Evolutionary conservation across 768 basidiomycete genomes (phyloP).

Genomic region (Sutorius australiensis): DNA sequence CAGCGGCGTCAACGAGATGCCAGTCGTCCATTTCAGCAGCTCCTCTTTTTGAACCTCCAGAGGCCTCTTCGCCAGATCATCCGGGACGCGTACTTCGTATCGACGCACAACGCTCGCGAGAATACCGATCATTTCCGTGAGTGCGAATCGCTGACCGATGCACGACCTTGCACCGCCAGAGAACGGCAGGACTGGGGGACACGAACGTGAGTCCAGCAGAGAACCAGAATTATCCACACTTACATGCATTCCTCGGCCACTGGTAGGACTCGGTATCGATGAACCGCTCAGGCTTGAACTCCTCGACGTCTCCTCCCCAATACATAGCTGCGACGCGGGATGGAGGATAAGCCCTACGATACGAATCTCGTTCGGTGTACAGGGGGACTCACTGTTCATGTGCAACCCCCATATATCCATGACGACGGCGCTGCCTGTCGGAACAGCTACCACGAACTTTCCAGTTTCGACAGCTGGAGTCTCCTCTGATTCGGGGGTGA

Average conservation of each 20-base stretch:
- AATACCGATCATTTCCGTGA: slow-evolving; percentile 39
- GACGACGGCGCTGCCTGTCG: slow-evolving; percentile 36
- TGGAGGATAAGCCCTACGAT: background rate
- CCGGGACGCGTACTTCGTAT: slow-evolving; percentile 41
- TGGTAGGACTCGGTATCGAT: slow-evolving; percentile 46
- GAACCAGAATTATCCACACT: slow-evolving; percentile 2
- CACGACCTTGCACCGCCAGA: slow-evolving; percentile 43
- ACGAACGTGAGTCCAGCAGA: background rate
- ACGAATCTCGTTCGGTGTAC: background rate
- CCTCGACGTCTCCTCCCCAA: slow-evolving; percentile 44
- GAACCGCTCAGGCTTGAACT: slow-evolving; percentile 49
- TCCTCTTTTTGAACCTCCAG: slow-evolving; percentile 32
- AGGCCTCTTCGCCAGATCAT: slow-evolving; percentile 28
- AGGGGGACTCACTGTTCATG: slow-evolving; percentile 39
- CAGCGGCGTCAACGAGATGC: slow-evolving; percentile 35
- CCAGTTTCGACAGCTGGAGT: slow-evolving; percentile 20
- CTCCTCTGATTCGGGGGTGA: slow-evolving; percentile 25
- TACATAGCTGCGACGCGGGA: slow-evolving; percentile 35
- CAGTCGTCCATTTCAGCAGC: slow-evolving; percentile 37
- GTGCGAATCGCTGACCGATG: slow-evolving; percentile 48
- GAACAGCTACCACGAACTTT: slow-evolving; percentile 34
- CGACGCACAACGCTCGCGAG: slow-evolving; percentile 41
- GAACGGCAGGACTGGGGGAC: slow-evolving; percentile 41
- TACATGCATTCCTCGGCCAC: slow-evolving; percentile 52
- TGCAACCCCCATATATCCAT: slow-evolving; percentile 44